Evolutionary conservation across 768 basidiomycete species (phyloP).

Genomic region (Trametes gibbosa): DNA sequence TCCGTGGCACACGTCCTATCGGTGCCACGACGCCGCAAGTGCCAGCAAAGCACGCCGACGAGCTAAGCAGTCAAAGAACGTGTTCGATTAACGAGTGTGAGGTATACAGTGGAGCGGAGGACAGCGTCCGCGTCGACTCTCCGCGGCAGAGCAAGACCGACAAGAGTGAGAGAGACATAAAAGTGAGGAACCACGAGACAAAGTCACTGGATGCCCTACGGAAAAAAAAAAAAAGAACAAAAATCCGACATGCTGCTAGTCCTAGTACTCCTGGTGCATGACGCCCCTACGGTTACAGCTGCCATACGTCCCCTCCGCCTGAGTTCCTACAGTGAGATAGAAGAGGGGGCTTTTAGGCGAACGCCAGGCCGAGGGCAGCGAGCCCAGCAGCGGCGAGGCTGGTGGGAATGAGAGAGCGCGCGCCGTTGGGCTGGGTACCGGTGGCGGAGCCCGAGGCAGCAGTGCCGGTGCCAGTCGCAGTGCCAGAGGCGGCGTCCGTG

Average conservation of each 20-base stretch:
- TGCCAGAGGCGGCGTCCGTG: constrained; percentile 19
- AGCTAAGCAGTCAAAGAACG: constrained; percentile 11
- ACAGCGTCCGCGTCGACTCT: constrained; percentile 6
- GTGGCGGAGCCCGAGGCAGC: constrained; percentile 18
- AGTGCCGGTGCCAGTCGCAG: constrained; percentile 26
- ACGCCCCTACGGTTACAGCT: no score
- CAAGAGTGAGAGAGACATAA: background rate
- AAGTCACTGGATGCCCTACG: no score
- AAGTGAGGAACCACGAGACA: background rate
- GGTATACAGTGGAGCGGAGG: constrained; percentile 14
- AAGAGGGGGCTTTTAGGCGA: constrained; percentile 16
- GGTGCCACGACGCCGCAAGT: background rate
- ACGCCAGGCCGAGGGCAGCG: constrained; percentile 24
- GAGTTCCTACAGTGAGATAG: no score
- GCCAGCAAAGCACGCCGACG: background rate
- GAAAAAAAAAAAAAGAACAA: no score
- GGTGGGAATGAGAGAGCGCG: constrained; percentile 15
- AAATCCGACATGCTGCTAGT: no score
- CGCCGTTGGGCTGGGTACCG: constrained; percentile 13
- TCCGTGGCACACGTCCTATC: no score
- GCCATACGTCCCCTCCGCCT: no score
- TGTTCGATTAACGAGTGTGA: constrained; percentile 18
- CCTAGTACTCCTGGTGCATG: no score
- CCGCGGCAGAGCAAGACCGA: background rate
- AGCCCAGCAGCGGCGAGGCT: constrained; percentile 20